phyloP scores from a whole-genome alignment of 495 filamentous ascomycete genomes.

The Aspergillus cristatus region DNA sequence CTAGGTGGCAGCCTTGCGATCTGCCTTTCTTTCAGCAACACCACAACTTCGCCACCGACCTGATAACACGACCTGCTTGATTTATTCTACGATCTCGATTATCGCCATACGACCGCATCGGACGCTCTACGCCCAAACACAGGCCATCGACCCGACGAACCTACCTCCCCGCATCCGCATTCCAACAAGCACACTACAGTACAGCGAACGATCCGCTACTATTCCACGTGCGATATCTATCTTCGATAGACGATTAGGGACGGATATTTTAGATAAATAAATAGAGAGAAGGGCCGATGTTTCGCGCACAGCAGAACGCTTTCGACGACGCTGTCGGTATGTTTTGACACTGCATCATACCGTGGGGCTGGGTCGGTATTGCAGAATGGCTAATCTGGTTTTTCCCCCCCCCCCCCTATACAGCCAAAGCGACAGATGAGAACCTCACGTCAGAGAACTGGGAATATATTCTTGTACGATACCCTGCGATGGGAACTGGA shows the following conservation, averaged over 20 bases:
- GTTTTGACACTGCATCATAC: no score
- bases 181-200: no score
- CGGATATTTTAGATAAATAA: no score
- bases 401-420: conserved; percentile 4
- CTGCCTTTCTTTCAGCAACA: no score
- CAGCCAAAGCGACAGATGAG: conserved; percentile 97
- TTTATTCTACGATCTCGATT: not conserved
- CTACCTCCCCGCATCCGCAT: not conserved
- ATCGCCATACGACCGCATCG: not conserved
- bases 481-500: not conserved
- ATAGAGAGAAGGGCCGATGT: conserved; percentile 41
- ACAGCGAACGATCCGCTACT: no score
- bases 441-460: conserved; percentile 97
- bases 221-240: no score
- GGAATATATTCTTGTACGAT: conserved; percentile 80
- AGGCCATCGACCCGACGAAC: no score
- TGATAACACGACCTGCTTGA: not conserved
- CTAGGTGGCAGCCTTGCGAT: no score
- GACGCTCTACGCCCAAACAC: not conserved
- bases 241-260: no score
- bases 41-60: no score
- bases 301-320: conserved; percentile 68
- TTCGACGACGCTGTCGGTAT: conserved; percentile 77
- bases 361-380: no score
- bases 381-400: conserved; percentile 13